These are phyloP conservation scores for Hyphopichia burtonii DNA, from an alignment of 1,139 yeast genomes.

Conservation along the genomic window DNA sequence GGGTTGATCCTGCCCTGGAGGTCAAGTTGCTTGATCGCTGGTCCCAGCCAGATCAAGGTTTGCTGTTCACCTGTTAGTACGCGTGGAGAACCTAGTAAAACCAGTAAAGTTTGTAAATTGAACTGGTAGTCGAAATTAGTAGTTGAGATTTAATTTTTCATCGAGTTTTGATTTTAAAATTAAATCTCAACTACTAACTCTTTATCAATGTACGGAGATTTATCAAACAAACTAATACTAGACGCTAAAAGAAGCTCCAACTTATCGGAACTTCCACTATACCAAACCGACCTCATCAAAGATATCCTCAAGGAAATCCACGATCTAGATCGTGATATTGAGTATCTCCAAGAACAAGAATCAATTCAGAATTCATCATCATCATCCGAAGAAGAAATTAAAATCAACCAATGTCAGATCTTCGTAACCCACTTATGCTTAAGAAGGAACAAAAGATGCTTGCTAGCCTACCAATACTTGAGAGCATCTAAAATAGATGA, in stretches of 20 bases:
- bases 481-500: constrained; percentile 69
- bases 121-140: too few species aligned
- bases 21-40: too few species aligned
- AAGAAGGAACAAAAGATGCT: constrained; percentile 84
- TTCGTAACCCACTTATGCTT: constrained; percentile 81
- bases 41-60: too few species aligned
- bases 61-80: too few species aligned
- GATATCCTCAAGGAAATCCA: constrained; percentile 58
- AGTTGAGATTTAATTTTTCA: too few species aligned
- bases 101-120: too few species aligned
- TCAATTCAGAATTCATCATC: background rate
- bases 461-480: constrained; percentile 75
- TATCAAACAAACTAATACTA: constrained; percentile 73
- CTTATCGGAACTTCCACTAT: constrained; percentile 67
- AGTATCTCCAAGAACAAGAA: constrained; percentile 28
- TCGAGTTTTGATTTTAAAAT: background rate
- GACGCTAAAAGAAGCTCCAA: constrained; percentile 81
- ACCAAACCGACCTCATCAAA: constrained; percentile 74
- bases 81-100: too few species aligned
- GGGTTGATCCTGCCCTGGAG: too few species aligned
- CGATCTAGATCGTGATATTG: constrained; percentile 55
- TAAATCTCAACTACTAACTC: background rate
- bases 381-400: constrained; percentile 32
- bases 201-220: constrained; percentile 77
- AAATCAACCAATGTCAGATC: constrained; percentile 64